Conservation (phyloP, 371 early-diverging fungal species). For the Capniomyces stellatus region DNA sequence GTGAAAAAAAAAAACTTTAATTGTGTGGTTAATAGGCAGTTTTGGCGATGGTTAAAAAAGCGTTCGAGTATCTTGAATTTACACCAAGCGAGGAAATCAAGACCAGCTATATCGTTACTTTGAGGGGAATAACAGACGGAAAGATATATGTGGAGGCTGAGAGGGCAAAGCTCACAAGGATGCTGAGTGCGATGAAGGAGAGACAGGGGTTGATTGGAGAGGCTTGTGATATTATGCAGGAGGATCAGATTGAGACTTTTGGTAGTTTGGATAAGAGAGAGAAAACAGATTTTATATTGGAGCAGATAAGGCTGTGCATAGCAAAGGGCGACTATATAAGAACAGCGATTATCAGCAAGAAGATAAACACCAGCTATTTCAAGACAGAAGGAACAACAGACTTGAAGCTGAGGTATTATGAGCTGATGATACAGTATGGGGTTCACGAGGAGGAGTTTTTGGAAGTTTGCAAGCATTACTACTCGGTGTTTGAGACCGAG, state of each 20-base stretch:
- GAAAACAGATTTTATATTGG: constrained; percentile 94
- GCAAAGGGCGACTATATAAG: constrained; percentile 80
- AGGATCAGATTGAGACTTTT: constrained; percentile 94
- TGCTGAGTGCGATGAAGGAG: constrained; percentile 73
- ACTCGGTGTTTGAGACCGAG: constrained; percentile 72
- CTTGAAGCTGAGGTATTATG: constrained; percentile 83
- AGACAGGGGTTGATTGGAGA: constrained; percentile 73
- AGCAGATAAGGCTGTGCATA: constrained; percentile 90
- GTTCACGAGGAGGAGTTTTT: constrained; percentile 78
- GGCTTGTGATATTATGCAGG: constrained; percentile 90
- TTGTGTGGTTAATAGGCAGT: constrained; percentile 91
- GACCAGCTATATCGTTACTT: constrained; percentile 78
- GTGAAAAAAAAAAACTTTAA: too few relatives aligned
- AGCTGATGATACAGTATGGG: constrained; percentile 86
- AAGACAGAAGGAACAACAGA: constrained; percentile 74
- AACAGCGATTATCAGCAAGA: constrained; percentile 81
- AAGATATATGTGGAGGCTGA: constrained; percentile 98
- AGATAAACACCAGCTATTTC: constrained; percentile 87
- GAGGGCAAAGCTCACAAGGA: constrained; percentile 82
- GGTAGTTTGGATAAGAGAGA: constrained; percentile 96
- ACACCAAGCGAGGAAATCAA: constrained; percentile 65
- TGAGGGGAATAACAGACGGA: constrained; percentile 92
- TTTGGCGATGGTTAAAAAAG: constrained; percentile 84
- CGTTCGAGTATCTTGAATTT: constrained; percentile 68
- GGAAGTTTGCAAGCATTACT: constrained; percentile 77